These are phyloP conservation scores for Papiliotrema terrestris DNA, from an alignment of 1,284 basidiomycete species.

Conservation along the genomic window DNA sequence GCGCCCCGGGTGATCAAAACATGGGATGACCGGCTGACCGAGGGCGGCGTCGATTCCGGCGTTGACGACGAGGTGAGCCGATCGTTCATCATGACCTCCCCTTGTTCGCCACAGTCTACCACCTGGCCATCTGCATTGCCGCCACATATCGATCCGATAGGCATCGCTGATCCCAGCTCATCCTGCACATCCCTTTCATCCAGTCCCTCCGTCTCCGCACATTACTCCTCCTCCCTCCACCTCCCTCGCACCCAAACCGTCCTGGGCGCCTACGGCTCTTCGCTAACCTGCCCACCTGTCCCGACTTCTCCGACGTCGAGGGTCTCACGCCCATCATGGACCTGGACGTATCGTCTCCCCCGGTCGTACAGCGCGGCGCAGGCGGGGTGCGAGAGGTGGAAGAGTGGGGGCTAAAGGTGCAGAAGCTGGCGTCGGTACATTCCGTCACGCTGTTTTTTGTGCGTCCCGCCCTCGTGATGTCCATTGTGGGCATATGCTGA, in stretches of 20 bases:
- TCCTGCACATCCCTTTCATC: constrained; percentile 47
- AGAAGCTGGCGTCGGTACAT: constrained; percentile 47
- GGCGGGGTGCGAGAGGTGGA: constrained; percentile 46
- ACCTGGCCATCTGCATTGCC: too few relatives aligned
- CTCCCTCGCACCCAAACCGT: constrained; percentile 41
- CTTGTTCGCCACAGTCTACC: neutral
- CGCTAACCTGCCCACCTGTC: constrained; percentile 42
- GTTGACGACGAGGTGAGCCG: constrained; percentile 48
- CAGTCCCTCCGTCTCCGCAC: constrained; percentile 44
- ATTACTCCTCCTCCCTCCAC: constrained; percentile 42
- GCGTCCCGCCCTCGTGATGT: constrained; percentile 10
- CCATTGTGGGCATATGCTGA: neutral
- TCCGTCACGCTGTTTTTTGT: constrained; percentile 46
- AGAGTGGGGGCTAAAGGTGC: constrained; percentile 49
- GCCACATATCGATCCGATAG: too few relatives aligned
- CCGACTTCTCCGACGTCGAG: constrained; percentile 46
- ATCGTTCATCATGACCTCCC: neutral
- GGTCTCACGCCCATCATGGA: constrained; percentile 46
- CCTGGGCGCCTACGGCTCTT: constrained; percentile 40
- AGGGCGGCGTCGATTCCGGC: constrained; percentile 41
- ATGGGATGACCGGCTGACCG: constrained; percentile 48
- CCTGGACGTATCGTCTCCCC: constrained; percentile 34
- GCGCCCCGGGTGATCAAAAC: constrained; percentile 48
- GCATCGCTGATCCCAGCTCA: constrained; percentile 30
- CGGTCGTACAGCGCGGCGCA: constrained; percentile 21